Percentiles rank a stretch among this genome's conserved stretches.
These are phyloP conservation scores for Cornus florida DNA, from an alignment of 148 eudicot genomes.

Conservation along the genomic window DNA sequence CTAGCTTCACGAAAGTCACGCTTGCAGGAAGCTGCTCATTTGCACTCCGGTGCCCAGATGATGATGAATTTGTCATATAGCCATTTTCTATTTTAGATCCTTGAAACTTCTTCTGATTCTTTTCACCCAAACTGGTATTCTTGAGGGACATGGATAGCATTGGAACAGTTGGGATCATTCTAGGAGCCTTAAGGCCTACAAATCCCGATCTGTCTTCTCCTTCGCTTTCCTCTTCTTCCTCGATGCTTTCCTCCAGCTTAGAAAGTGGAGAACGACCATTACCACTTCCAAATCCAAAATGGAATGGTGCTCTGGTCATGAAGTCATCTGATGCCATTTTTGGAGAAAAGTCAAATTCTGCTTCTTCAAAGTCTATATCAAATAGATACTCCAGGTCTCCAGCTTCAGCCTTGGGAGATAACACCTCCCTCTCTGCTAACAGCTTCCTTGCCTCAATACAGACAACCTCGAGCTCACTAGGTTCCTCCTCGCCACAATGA, in stretches of 20 bases:
- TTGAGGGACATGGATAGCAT: constrained; percentile 69
- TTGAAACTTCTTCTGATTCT: constrained; percentile 37
- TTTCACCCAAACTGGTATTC: constrained; percentile 55
- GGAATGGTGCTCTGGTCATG: constrained; percentile 31
- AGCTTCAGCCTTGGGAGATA: constrained; percentile 40
- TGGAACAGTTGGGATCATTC: constrained; percentile 35
- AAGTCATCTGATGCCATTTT: constrained; percentile 34
- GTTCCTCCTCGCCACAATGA: constrained; percentile 90
- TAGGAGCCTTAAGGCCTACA: constrained; percentile 7
- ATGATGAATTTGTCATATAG: constrained; percentile 46
- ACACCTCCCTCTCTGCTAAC: constrained; percentile 51
- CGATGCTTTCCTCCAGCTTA: constrained; percentile 63
- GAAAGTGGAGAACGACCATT: constrained; percentile 58
- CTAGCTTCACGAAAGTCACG: constrained; percentile 73
- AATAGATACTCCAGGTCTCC: constrained; percentile 54
- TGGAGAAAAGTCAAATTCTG: constrained; percentile 37
- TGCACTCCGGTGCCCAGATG: constrained; percentile 87
- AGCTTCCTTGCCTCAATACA: constrained; percentile 82
- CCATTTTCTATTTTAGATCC: constrained; percentile 43
- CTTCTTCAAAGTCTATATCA: constrained; percentile 69
- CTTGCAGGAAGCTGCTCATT: constrained; percentile 79
- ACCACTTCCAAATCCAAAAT: constrained; percentile 34
- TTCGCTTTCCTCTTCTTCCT: constrained; percentile 61
- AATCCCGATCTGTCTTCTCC: constrained; percentile 28
- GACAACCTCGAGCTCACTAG: constrained; percentile 86